Evolutionary conservation across 139 green algal genomes (phyloP).

Genomic region (Marvania coccoides): DNA sequence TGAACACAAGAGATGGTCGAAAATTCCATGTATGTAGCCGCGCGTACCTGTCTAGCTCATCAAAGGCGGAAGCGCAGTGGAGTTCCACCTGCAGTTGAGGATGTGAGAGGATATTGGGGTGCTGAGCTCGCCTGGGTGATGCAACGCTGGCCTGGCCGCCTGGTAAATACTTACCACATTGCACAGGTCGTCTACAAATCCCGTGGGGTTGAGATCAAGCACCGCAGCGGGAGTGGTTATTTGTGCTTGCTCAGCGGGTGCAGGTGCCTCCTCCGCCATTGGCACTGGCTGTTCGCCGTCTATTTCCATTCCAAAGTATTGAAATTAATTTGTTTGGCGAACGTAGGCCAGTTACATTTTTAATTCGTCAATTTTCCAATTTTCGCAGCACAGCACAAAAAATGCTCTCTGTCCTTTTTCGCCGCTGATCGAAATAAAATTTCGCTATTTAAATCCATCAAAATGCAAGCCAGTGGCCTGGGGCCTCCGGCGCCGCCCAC

Average conservation of each 20-base stretch:
- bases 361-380: background rate
- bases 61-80: slow-evolving; percentile 18
- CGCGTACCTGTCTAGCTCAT: slow-evolving; percentile 11
- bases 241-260: background rate
- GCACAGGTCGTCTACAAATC: slow-evolving; percentile 25
- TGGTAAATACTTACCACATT: slow-evolving; percentile 27
- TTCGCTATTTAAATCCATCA: too few species aligned
- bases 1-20: background rate
- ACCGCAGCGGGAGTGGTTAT: background rate
- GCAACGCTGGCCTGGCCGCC: too few species aligned
- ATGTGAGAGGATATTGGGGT: background rate
- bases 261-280: background rate
- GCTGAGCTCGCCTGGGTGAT: background rate
- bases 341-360: background rate
- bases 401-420: background rate
- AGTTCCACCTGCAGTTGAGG: background rate
- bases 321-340: too few species aligned
- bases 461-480: too few species aligned
- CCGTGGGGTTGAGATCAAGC: slow-evolving; percentile 14
- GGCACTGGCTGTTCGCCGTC: background rate
- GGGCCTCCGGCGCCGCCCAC: too few species aligned
- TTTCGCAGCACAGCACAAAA: background rate
- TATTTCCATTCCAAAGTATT: background rate
- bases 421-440: background rate
- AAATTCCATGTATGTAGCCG: background rate